Evolutionary conservation across 73 alveolate species (phyloP), one percentile per base, ranked within the genome.

Genomic region (Paramecium primaurelia): DNA sequence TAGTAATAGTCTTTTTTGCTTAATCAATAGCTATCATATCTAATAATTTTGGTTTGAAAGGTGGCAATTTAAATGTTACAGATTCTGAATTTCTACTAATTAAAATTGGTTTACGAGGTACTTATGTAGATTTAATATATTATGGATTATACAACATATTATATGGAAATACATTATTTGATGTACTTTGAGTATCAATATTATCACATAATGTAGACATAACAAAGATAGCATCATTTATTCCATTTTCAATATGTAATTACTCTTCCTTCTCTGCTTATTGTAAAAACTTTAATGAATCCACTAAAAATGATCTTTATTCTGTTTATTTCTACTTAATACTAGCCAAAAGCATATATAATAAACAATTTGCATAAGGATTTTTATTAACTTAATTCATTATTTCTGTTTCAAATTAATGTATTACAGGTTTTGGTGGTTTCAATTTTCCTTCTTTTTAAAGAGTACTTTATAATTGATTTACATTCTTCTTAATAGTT

Each of bases 391-490:
- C 93, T 60, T 92, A 94, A 37, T 93, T 59, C n/a, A 92, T 93
- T 6, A 95, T 84, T 58, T 59, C 75, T n/a, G 94, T 92, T 77
- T 95, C 98, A 88, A 85, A 95, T 40, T 93, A 44, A 20, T 95
- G 68, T n/a, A 95, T 93, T 83, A 95, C 92, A 32, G 99, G 99
- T 16, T 96, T 96, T n/a, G 98, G 97, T 10, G 99, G 98, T 40
- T 96, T 96, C 1, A 97, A 88, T 89, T 97, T 96, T 20, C 99
- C 99, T 45, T 98, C 99, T 45, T 97, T 98, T 93, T 97, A 95
- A 9, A 97, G 92, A 3, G 98, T 95, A 38, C 95, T 93, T 93
- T 97, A 96, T 71, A 97, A 92, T 80, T 96, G 94, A 69, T 92
- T 84, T 93, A 96, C 93, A 92, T 97, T 97, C 16, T 93, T 86